These are phyloP conservation scores for Funneliformis caledonium DNA, from an alignment of 371 early-diverging fungal species.

Conservation along the genomic window DNA sequence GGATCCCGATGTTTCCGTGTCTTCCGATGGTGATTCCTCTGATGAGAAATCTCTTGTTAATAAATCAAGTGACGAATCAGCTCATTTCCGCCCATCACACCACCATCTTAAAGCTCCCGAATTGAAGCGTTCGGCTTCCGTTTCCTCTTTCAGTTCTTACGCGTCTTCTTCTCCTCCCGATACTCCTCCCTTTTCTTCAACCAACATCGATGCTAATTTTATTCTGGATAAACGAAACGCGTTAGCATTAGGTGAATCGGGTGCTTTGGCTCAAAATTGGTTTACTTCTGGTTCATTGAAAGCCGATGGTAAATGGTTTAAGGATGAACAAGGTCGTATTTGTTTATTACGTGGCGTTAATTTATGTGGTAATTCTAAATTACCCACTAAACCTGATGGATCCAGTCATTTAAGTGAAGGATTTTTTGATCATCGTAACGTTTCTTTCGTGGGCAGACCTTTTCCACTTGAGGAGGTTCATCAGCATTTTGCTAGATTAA, in stretches of 20 bases:
- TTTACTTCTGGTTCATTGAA: constrained; percentile 46
- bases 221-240: neutral
- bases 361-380: constrained; percentile 65
- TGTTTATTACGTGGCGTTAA: constrained; percentile 71
- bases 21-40: neutral
- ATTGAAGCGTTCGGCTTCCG: constrained; percentile 24
- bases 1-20: constrained; percentile 1
- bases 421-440: constrained; percentile 57
- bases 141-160: constrained; percentile 38
- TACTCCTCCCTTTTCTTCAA: neutral
- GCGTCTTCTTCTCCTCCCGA: constrained; percentile 20
- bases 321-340: constrained; percentile 59
- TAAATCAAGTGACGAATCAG: constrained; percentile 1
- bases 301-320: constrained; percentile 66
- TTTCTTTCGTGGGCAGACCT: constrained; percentile 75
- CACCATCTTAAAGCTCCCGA: constrained; percentile 17
- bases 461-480: constrained; percentile 85
- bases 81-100: constrained; percentile 27
- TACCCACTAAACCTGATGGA: constrained; percentile 39
- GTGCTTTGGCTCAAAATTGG: constrained; percentile 35
- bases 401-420: constrained; percentile 57
- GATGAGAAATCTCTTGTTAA: constrained; percentile 6
- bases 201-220: neutral
- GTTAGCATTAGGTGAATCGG: constrained; percentile 25
- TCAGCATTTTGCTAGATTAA: constrained; percentile 74